Base-by-base conservation (phyloP, 2,329 filamentous ascomycete genomes). In the Coniochaeta prunicola region DNA sequence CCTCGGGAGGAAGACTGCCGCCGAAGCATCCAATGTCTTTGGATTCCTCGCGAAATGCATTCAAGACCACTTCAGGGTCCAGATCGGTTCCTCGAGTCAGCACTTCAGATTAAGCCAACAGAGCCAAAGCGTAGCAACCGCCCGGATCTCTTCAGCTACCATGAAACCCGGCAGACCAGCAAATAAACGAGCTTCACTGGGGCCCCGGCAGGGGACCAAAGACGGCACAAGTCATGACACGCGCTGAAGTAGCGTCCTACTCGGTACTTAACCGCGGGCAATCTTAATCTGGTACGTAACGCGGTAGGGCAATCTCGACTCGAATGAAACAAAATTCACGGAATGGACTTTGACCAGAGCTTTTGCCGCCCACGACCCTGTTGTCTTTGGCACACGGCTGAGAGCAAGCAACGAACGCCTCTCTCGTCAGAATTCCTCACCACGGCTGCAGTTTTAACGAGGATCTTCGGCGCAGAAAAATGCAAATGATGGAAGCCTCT, bases 231-330 rank as follows among this genome's bases (percentile, higher is more conserved):
- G 28, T 55, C 53, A 31, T 31, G 6, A 21, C 19, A 33, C 8
- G 21, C 53, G 17, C 53, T 55, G 30, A 12, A n/a, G 53, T 55
- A 4, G 53, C 30, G 15, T 36, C 33, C 53, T 21, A 36, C 33
- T 36, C 53, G 53, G 53, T 26, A 55, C 30, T 31, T 55, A 55
- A 55, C 53, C 53, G 53, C 53, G 33, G 53, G 26, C 33, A 55
- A 55, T 55, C 53, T 55, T 33, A 55, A 36, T 50, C n/a, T 50
- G 24, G 45, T 12, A 50, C 53, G 34, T 33, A 55, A 36, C 30
- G 17, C 30, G 24, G 45, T 12, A 50, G 45, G 45, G 24, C 24
- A 12, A 10, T 24, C 40, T 45, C 40, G 40, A 45, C 40, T 24
- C 40, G n/a, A n/a, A n/a, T n/a, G n/a, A n/a, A n/a, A n/a, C n/a